phyloP scores from a whole-genome alignment of 2,329 filamentous ascomycete species.

The Aspergillus calidoustus region DNA sequence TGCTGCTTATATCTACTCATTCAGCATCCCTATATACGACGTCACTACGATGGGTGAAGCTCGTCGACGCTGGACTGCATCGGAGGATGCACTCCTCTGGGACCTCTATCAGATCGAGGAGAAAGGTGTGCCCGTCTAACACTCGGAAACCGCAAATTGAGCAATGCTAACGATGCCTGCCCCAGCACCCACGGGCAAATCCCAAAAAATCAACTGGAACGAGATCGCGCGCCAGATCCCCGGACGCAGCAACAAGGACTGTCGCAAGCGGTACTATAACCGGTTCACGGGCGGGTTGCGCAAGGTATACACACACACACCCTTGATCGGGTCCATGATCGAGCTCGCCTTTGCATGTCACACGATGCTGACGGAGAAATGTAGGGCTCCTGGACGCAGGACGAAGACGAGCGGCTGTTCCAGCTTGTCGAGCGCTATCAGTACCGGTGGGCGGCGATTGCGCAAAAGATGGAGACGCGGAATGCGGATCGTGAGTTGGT shows the following conservation, averaged over 20 bases:
- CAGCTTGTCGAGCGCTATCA: constrained; percentile 15
- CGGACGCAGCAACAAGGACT: constrained; percentile 21
- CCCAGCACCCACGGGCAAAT: constrained; percentile 17
- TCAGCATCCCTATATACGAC: background rate
- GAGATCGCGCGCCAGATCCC: constrained; percentile 20
- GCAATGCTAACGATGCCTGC: background rate
- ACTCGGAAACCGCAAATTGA: background rate
- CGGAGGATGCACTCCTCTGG: constrained; percentile 17
- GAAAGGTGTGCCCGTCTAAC: background rate
- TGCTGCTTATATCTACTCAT: background rate
- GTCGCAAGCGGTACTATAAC: constrained; percentile 19
- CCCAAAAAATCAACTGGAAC: constrained; percentile 20
- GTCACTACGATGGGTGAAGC: constrained; percentile 6
- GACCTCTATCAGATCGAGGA: constrained; percentile 17
- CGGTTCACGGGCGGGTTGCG: constrained; percentile 17
- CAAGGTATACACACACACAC: constrained; percentile 1
- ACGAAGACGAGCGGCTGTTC: constrained; percentile 14
- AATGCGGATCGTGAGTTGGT: constrained; percentile 15
- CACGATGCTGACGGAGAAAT: background rate
- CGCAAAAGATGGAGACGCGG: constrained; percentile 19
- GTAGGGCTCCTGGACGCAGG: constrained; percentile 18
- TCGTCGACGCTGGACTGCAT: constrained; percentile 16
- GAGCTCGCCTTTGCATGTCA: background rate
- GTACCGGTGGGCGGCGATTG: constrained; percentile 17
- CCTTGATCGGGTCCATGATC: too few species aligned